Conservation (phyloP, 2,329 filamentous ascomycete species). For the Aspergillus intermedius region DNA sequence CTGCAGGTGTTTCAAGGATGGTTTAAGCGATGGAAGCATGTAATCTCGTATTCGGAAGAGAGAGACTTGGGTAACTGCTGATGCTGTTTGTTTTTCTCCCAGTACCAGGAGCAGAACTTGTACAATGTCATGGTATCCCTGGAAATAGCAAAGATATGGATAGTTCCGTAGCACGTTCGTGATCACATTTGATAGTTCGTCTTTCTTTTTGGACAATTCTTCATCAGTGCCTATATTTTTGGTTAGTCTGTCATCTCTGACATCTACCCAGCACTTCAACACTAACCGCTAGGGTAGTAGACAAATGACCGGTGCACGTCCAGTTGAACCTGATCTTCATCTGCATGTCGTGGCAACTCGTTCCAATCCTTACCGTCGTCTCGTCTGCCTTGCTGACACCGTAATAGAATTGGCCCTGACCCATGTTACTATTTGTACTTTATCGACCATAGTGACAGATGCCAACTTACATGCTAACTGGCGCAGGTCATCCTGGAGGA, state of each 20-base stretch:
- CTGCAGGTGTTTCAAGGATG: slow-evolving; percentile 76
- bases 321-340: slow-evolving; percentile 85
- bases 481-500: slow-evolving; percentile 62
- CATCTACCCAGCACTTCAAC: neutral
- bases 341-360: slow-evolving; percentile 65
- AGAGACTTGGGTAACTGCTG: slow-evolving; percentile 72
- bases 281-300: slow-evolving; percentile 78
- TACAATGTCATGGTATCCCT: slow-evolving; percentile 97
- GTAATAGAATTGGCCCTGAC: slow-evolving; percentile 46
- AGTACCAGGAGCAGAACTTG: slow-evolving; percentile 90
- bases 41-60: slow-evolving; percentile 90
- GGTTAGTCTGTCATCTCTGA: neutral
- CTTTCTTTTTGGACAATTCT: slow-evolving; percentile 64
- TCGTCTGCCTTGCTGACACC: slow-evolving; percentile 23
- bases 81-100: slow-evolving; percentile 53
- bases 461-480: slow-evolving; percentile 65
- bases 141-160: slow-evolving; percentile 88
- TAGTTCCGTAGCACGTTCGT: slow-evolving; percentile 70
- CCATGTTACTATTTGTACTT: slow-evolving; percentile 10
- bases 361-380: slow-evolving; percentile 44
- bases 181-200: slow-evolving; percentile 74
- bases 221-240: slow-evolving; percentile 56
- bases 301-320: slow-evolving; percentile 97
- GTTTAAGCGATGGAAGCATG: slow-evolving; percentile 82
- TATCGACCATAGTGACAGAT: neutral